phyloP scores from a whole-genome alignment of 1,284 basidiomycete species.

The Pyrrhoderma noxium region DNA sequence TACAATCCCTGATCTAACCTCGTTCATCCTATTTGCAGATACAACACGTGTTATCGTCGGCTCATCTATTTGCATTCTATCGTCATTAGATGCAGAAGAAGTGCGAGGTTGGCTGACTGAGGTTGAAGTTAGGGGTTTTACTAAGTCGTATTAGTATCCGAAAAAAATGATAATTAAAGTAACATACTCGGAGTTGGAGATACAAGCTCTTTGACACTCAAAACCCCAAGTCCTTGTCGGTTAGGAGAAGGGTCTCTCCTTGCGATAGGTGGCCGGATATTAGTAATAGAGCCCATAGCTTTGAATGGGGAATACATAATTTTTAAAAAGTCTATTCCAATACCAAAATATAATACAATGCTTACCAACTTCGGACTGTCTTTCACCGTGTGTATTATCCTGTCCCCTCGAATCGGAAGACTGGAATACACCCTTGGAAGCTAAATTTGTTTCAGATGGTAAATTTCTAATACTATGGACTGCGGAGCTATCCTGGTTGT shows the following conservation, averaged over 20 bases:
- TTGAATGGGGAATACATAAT: no score
- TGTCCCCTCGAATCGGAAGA: no score
- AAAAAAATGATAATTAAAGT: neutral
- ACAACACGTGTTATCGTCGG: no score
- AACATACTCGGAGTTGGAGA: constrained; percentile 13
- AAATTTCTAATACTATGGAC: no score
- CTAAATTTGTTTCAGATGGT: no score
- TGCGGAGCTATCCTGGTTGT: no score
- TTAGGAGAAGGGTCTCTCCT: neutral
- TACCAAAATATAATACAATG: no score
- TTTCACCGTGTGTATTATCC: neutral
- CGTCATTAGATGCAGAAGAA: neutral
- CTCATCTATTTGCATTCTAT: constrained; percentile 5
- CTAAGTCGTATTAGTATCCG: neutral
- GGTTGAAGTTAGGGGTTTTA: neutral
- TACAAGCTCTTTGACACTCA: constrained; percentile 16
- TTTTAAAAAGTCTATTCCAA: no score
- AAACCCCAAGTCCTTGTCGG: constrained; percentile 11
- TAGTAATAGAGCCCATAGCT: neutral
- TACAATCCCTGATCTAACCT: no score
- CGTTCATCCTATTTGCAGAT: no score
- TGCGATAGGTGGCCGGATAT: neutral
- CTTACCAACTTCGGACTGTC: neutral
- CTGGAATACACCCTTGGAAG: no score
- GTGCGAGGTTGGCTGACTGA: neutral